Evolutionary conservation across 352 stramenopile genomes (phyloP), one percentile per base, ranked within the genome.

Genomic region (Halophytophthora batemanensis): DNA sequence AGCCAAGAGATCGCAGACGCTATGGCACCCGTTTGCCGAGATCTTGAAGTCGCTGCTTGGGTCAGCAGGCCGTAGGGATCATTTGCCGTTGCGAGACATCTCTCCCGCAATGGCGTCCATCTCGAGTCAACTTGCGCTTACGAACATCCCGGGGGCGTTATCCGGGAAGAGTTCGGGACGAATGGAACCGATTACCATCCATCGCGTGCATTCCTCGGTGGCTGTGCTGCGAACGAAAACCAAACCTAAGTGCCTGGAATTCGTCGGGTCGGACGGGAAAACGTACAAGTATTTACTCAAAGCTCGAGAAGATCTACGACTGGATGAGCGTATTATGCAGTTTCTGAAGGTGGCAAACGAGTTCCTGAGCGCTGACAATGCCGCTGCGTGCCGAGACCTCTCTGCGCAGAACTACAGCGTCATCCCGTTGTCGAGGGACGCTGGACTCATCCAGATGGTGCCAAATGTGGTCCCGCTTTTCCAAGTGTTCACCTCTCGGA

Each of bases 271-370:
- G 1, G 70, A 96, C 49, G 88, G 88, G 1, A 52, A 69, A 48
- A 57, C 45, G 19, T 82, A 93, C 59, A 82, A 76, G 14, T 96
- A 95, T 43, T 54, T 96, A 40, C 64, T 96, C 1, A 96, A 97
- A 45, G 82, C 86, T 3, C 66, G 80, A 15, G 88, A 97, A 62
- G 88, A 97, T 53, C 61, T 97, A 25, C 83, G 83, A 17, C 68
- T 97, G 19, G 88, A 97, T 53, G 85, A 96, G 53, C 76, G 88
- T 5, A 79, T 97, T 43, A 97, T 97, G 88, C 88, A 97, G 66
- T 86, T 94, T 36, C 57, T 96, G 35, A 56, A 53, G 23, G 77
- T 79, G 28, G 73, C 81, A 17, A 96, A 96, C 53, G 67, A 69
- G 14, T 82, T 94, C 21, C 51, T 96, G 37, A 47, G 50, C 28